Evolutionary conservation across 148 eudicot species (phyloP).

Genomic region (Rhododendron molle): DNA sequence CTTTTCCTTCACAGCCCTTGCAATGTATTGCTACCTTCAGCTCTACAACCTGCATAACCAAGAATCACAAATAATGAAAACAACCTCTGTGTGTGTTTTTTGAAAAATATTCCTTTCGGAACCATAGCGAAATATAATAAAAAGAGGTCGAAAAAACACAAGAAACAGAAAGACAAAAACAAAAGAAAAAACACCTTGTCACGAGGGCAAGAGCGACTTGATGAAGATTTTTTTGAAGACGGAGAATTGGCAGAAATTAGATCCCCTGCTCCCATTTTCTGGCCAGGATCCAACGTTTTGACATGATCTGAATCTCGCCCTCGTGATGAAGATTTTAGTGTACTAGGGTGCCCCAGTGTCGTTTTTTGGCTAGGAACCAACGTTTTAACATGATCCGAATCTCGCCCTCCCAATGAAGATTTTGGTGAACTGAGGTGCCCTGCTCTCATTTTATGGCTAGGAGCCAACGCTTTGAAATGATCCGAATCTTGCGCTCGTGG

Average conservation of each 20-base stretch:
- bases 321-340: not conserved
- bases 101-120: not conserved
- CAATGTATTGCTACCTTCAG: slow-evolving; percentile 87
- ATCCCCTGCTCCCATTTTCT: not conserved
- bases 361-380: not conserved
- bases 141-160: not conserved
- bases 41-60: slow-evolving; percentile 62
- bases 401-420: not conserved
- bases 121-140: not conserved
- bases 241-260: slow-evolving; percentile 12
- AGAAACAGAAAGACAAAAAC: not conserved
- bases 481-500: slow-evolving; percentile 2
- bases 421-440: not conserved
- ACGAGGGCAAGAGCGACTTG: slow-evolving; percentile 27
- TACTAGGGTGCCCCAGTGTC: not conserved
- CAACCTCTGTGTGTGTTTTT: not conserved
- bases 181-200: slow-evolving; percentile 36
- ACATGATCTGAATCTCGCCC: slow-evolving; percentile 7
- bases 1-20: slow-evolving; percentile 89
- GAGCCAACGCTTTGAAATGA: slow-evolving; percentile 12
- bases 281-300: slow-evolving; percentile 21
- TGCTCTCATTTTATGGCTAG: not conserved
- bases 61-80: slow-evolving; percentile 1
- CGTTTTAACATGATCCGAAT: slow-evolving; percentile 12
- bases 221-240: slow-evolving; percentile 36